Evolutionary conservation across 2,329 filamentous ascomycete species (phyloP).

Genomic region (Microsporum canis): DNA sequence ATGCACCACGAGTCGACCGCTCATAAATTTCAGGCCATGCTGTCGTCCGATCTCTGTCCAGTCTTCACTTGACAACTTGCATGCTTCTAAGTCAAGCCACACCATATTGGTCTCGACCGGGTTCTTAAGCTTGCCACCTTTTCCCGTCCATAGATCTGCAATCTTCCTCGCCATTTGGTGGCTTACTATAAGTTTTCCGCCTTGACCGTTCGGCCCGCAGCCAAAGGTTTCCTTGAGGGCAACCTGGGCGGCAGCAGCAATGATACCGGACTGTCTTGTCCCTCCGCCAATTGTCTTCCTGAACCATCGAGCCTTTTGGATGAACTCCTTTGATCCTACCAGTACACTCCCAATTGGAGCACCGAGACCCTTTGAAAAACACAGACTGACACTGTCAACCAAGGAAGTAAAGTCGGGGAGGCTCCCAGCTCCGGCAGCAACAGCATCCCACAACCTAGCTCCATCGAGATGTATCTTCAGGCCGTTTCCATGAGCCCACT

Average conservation of each 20-base stretch:
- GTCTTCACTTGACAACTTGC: conserved; percentile 42
- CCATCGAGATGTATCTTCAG: conserved; percentile 69
- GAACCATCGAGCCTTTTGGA: conserved; percentile 61
- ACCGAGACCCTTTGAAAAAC: conserved; percentile 72
- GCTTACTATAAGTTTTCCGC: conserved; percentile 49
- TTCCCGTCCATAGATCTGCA: conserved; percentile 52
- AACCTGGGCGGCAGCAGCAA: conserved; percentile 63
- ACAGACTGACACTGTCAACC: conserved; percentile 65
- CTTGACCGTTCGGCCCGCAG: conserved; percentile 44
- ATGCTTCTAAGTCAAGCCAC: conserved; percentile 62
- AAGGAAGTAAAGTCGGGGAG: conserved; percentile 55
- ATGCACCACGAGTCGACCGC: conserved; percentile 55
- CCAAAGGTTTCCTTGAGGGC: conserved; percentile 72
- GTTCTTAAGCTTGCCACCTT: conserved; percentile 57
- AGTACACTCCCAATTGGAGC: conserved; percentile 70
- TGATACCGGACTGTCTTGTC: conserved; percentile 61
- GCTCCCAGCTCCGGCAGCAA: conserved; percentile 55
- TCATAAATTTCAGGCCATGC: conserved; percentile 46
- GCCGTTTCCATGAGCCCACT: conserved; percentile 53
- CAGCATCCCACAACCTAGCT: conserved; percentile 71
- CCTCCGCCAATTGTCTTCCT: conserved; percentile 74
- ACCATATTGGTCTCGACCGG: conserved; percentile 87
- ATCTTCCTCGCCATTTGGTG: conserved; percentile 55
- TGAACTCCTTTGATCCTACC: conserved; percentile 47
- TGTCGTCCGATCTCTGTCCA: conserved; percentile 46